Conservation (phyloP, 495 filamentous ascomycete genomes). For the Penicillium coprophilum region DNA sequence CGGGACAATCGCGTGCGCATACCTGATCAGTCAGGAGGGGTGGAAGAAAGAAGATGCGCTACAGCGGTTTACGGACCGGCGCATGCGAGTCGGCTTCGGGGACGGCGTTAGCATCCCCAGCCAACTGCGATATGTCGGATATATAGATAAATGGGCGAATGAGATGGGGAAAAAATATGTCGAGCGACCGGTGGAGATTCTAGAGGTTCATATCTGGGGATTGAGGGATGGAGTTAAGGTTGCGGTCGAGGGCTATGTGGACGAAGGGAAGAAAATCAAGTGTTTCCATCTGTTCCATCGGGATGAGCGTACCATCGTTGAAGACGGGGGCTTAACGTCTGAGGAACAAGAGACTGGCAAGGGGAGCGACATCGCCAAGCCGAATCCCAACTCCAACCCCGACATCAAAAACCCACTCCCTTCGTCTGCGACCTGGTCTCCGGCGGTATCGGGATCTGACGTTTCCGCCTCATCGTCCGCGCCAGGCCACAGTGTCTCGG, state of each 20-base stretch:
- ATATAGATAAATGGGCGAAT: slow-evolving; percentile 84
- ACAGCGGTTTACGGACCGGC: slow-evolving; percentile 75
- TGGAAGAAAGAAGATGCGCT: slow-evolving; percentile 80
- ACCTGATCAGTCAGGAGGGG: slow-evolving; percentile 85
- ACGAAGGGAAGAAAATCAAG: slow-evolving; percentile 85
- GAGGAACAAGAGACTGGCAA: slow-evolving; percentile 7
- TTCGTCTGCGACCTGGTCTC: slow-evolving; percentile 13
- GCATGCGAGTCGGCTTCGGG: slow-evolving; percentile 88
- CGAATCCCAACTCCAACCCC: neutral
- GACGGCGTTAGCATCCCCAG: slow-evolving; percentile 90
- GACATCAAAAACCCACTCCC: slow-evolving; percentile 8
- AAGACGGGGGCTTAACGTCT: slow-evolving; percentile 36
- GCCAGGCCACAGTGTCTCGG: slow-evolving; percentile 27
- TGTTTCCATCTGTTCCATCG: slow-evolving; percentile 76
- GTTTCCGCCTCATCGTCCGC: slow-evolving; percentile 16
- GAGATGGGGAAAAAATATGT: slow-evolving; percentile 71
- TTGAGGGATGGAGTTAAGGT: slow-evolving; percentile 86
- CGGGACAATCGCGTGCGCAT: slow-evolving; percentile 83
- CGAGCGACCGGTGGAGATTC: slow-evolving; percentile 77
- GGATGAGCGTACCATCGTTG: slow-evolving; percentile 70
- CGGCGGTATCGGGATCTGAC: slow-evolving; percentile 15
- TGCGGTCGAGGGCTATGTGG: slow-evolving; percentile 77
- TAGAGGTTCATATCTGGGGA: slow-evolving; percentile 90
- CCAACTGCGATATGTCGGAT: slow-evolving; percentile 84
- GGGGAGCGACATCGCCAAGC: slow-evolving; percentile 4